These are phyloP conservation scores for Leccinum fuscescens DNA, from an alignment of 1,284 basidiomycete genomes.

Conservation along the genomic window DNA sequence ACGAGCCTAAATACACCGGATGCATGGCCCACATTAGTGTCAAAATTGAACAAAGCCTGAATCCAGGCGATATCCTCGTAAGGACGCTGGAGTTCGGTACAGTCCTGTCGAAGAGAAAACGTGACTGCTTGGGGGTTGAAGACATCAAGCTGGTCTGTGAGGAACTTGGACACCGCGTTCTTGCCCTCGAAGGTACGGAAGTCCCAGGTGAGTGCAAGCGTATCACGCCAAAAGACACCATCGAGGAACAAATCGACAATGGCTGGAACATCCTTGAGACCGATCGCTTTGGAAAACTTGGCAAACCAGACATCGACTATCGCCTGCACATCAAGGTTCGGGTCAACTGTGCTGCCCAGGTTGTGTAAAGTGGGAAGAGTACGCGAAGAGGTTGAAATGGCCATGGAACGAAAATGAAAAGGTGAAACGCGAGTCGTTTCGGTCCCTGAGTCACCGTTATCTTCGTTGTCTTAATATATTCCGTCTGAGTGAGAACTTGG, in stretches of 20 bases:
- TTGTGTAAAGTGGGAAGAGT: constrained; percentile 25
- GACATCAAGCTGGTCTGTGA: constrained; percentile 43
- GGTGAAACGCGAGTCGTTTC: not conserved
- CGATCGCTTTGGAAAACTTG: constrained; percentile 23
- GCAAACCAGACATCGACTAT: constrained; percentile 24
- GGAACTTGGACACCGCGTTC: constrained; percentile 40
- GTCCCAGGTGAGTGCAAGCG: constrained; percentile 60
- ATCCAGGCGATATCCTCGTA: constrained; percentile 56
- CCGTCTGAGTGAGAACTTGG: not conserved
- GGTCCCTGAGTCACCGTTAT: not conserved
- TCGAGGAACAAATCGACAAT: constrained; percentile 37
- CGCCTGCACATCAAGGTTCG: constrained; percentile 18
- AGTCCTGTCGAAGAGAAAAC: constrained; percentile 24
- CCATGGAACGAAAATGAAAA: constrained; percentile 11
- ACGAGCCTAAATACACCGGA: constrained; percentile 53
- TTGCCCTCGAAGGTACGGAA: constrained; percentile 57
- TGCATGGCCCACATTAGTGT: constrained; percentile 45
- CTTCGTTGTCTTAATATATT: not conserved
- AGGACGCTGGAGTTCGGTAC: constrained; percentile 36
- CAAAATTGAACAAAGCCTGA: constrained; percentile 49
- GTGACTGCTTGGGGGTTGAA: constrained; percentile 24
- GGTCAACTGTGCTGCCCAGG: constrained; percentile 21
- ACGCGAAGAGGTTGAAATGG: not conserved
- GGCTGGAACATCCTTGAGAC: constrained; percentile 20
- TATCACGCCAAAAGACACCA: constrained; percentile 57